Evolutionary conservation across 495 filamentous ascomycete genomes (phyloP), one percentile per base, ranked within the genome.

Genomic region (Neurospora sp.): DNA sequence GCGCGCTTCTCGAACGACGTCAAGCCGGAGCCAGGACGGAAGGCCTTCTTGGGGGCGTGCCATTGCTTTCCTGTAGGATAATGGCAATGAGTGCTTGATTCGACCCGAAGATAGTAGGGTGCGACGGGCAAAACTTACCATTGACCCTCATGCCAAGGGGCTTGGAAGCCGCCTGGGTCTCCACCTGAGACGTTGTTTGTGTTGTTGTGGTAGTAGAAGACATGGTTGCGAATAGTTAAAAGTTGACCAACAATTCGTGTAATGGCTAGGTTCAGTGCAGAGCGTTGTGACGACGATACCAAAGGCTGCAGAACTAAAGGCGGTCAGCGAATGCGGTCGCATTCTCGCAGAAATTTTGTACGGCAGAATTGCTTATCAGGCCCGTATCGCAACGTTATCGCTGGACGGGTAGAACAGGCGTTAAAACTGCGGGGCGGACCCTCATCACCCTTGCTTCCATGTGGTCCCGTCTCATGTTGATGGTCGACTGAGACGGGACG

Each of bases 51-150:
- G 27, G 87, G 83, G 44, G 86, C 81, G 82, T 97, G 94, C 96
- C 96, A 99, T 86, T 96, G 91, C 84, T 98, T 98, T 74, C 95
- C 95, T 98, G 78, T 38, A n/a, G 42, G 42, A 2, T 4, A 44
- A n/a, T 71, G 6, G 27, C 31, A 27, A 72, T 74, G 35, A 76
- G 70, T 37, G 12, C 27, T 35, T 66, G 37, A 74, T 75, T n/a
- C 48, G 62, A 39, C 27, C 20, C n/a, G 31, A 35, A 18, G 16
- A 31, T 37, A 20, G 5, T 23, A 39, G 27, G 7, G 39, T 20
- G 62, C 23, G n/a, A 38, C 14, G 9, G 70, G 37, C 11, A 18
- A 1, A 66, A 38, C 81, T 54, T 81, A 90, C 90, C 90, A 83
- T 92, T 92, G 77, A 87, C 88, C 71, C 90, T 89, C 84, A 90